A percentile compares a stretch with the other conserved stretches of the same genome.
phyloP scores from a whole-genome alignment of 208 protist genomes.

The Acanthamoeba sp. region DNA sequence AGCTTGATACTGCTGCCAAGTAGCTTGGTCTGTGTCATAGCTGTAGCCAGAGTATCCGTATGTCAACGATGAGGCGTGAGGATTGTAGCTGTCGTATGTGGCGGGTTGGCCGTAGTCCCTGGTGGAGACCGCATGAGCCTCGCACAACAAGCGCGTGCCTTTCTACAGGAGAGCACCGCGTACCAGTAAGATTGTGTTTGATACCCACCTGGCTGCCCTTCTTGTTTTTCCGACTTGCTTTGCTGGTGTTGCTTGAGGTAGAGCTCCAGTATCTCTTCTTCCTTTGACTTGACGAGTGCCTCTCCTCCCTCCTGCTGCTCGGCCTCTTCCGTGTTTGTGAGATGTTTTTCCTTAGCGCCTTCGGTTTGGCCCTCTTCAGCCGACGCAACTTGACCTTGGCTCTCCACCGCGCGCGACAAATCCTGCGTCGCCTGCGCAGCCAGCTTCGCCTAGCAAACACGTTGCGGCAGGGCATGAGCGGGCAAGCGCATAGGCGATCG shows the following conservation, averaged over 20 bases:
- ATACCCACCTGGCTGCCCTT: not conserved
- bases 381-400: not conserved
- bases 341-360: too few species aligned
- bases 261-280: constrained; percentile 34
- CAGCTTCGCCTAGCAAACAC: not conserved
- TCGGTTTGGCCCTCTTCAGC: too few species aligned
- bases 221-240: not conserved
- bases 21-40: not conserved
- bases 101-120: not conserved
- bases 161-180: too few species aligned
- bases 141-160: too few species aligned
- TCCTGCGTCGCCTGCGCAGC: not conserved
- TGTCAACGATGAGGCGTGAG: not conserved
- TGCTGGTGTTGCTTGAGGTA: constrained; percentile 63
- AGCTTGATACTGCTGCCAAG: constrained; percentile 41
- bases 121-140: too few species aligned
- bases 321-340: not conserved
- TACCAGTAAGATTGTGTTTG: too few species aligned
- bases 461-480: not conserved
- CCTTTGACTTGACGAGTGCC: not conserved
- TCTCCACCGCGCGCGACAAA: not conserved
- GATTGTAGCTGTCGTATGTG: too few species aligned
- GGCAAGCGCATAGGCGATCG: not conserved
- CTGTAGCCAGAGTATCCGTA: not conserved
- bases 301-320: not conserved